Evolutionary conservation across 192 early-diverging fungal genomes (phyloP), one percentile per base, ranked within the genome.

Genomic region (Gaertneriomyces semiglobifer): DNA sequence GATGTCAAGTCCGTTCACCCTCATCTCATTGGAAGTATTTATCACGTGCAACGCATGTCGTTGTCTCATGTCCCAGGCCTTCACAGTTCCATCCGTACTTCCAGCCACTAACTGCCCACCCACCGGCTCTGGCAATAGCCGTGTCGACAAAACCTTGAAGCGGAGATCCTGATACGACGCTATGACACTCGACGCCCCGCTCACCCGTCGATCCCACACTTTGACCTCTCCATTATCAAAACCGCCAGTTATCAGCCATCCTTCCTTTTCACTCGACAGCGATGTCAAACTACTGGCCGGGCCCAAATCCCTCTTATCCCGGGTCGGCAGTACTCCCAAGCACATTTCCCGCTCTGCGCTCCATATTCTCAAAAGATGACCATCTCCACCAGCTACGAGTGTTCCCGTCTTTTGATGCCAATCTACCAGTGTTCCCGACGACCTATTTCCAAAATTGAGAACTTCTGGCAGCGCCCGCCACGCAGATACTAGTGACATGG

Each of bases 401-500:
- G 70, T 65, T 7, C 90, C 92, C 14, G 81, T 73, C 25, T 67
- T 65, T 75, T 93, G 92, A 64, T 93, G 88, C 92, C 92, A 93
- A 19, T 92, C 89, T 1, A 76, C 77, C 6, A 92, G 79, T 11
- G 89, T 65, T 0, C 89, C 88, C 25, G 25, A 33, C 10, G 66
- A 44, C 6, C 71, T 67, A 38, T 56, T 20, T 44, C 20, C 44
- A 42, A n/a, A 33, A 41, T 83, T 81, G 40, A 81, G 53, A 68
- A 91, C 75, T 42, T 91, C 89, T 38, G 87, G 86, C 12, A 92
- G 63, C 0, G 86, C 88, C 20, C 89, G 71, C 90, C 90, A 93
- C 7, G 90, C 82, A 16, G 86, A 81, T 1, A 92, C 81, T 20
- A 92, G 74, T 61, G 87, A 80, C 7, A 85, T 77, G 11, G 84